Percentiles rank a stretch among this genome's conserved stretches.
Evolutionary conservation across 257 asterid species (phyloP).

Genomic region (Oldenlandia corymbosa): DNA sequence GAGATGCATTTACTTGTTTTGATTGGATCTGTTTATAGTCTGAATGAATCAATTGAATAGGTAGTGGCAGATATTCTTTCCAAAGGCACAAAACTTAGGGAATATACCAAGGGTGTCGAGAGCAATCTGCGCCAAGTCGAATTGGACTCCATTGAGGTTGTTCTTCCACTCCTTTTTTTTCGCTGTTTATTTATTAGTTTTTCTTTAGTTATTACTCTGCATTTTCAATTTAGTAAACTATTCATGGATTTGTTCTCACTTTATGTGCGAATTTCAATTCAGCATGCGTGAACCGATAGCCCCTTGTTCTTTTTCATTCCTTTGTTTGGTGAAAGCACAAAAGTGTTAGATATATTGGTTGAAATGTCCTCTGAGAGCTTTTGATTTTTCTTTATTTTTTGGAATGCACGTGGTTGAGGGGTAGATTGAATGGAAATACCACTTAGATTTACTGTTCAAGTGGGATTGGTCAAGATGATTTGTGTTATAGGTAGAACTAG

Average conservation of each 20-base stretch:
- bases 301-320: too few relatives aligned
- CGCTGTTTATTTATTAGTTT: too few relatives aligned
- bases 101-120: slow-evolving; percentile 89
- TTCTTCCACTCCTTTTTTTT: too few relatives aligned
- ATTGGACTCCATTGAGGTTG: slow-evolving; percentile 90
- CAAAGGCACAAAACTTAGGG: slow-evolving; percentile 78
- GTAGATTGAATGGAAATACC: background rate
- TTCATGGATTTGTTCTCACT: background rate
- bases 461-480: background rate
- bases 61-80: slow-evolving; percentile 88
- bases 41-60: slow-evolving; percentile 32
- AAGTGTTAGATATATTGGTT: too few relatives aligned
- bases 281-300: background rate
- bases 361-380: too few relatives aligned
- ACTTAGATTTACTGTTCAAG: background rate
- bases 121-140: slow-evolving; percentile 81
- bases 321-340: too few relatives aligned
- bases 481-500: background rate
- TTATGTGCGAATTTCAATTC: background rate
- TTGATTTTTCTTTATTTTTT: too few relatives aligned
- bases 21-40: background rate
- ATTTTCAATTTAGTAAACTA: background rate
- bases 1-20: background rate
- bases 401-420: too few relatives aligned
- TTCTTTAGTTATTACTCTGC: background rate